Percentiles rank a stretch among this genome's conserved stretches.
phyloP scores from a whole-genome alignment of 345 rosid genomes.

The Murraya paniculata region DNA sequence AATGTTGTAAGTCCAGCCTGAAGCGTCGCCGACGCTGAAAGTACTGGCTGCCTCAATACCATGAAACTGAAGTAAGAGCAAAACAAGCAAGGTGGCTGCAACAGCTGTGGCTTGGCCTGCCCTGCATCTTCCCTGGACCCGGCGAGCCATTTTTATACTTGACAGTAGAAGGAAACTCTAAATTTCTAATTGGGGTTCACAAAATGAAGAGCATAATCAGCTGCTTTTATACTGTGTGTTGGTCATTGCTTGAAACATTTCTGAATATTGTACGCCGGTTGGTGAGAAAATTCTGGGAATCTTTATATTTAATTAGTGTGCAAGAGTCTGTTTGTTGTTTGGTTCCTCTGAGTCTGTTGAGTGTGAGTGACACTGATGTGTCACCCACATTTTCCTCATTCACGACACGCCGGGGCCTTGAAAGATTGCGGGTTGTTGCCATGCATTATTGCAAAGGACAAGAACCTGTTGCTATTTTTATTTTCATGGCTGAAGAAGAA shows the following conservation, averaged over 20 bases:
- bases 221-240: not conserved
- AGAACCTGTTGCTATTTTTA: not conserved
- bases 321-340: not conserved
- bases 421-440: not conserved
- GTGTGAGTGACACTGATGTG: not conserved
- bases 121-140: conserved; percentile 20
- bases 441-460: not conserved
- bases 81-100: not conserved
- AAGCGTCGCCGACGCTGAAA: conserved; percentile 22
- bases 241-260: too few relatives aligned
- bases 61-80: not conserved
- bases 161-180: not conserved
- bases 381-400: not conserved
- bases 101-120: not conserved
- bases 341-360: not conserved
- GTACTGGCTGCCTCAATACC: not conserved
- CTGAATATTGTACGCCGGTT: too few relatives aligned
- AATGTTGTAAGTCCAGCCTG: conserved; percentile 26
- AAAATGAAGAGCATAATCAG: not conserved
- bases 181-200: not conserved
- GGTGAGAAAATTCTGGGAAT: too few relatives aligned
- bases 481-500: not conserved
- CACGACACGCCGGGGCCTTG: not conserved
- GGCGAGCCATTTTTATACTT: not conserved
- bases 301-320: too few relatives aligned